These are phyloP conservation scores for Hymenoscyphus scutula DNA, from an alignment of 2,329 filamentous ascomycete species.

Conservation along the genomic window DNA sequence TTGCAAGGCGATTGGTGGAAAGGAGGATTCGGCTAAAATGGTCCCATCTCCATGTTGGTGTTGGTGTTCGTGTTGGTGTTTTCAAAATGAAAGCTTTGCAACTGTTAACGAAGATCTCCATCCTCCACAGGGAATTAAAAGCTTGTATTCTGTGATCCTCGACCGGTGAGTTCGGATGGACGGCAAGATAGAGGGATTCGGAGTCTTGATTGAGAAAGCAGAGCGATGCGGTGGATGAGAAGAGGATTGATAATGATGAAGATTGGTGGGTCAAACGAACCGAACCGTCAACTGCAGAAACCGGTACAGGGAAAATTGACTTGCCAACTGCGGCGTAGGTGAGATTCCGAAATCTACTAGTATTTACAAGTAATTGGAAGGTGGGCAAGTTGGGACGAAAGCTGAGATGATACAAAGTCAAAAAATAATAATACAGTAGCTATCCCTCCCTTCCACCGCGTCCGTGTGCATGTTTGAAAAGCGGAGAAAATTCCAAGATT, in stretches of 20 bases:
- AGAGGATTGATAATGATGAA: not conserved
- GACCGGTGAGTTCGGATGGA: not conserved
- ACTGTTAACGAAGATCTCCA: conserved; percentile 1
- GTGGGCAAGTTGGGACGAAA: no score
- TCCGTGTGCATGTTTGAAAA: no score
- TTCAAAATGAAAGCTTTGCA: not conserved
- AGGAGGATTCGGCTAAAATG: not conserved
- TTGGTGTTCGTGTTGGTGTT: conserved; percentile 1
- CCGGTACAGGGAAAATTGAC: not conserved
- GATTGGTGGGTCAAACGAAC: not conserved
- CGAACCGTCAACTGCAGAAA: not conserved
- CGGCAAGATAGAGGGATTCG: not conserved
- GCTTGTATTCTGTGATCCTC: not conserved
- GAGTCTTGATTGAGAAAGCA: not conserved
- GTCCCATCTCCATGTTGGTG: conserved; percentile 2
- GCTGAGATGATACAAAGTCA: not conserved
- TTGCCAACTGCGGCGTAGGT: not conserved
- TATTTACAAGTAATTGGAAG: not conserved
- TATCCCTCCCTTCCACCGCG: no score
- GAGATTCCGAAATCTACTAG: not conserved
- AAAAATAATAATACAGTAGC: no score
- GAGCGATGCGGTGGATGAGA: not conserved
- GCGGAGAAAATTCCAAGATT: no score
- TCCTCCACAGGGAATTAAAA: conserved; percentile 3
- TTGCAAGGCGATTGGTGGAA: conserved; percentile 4